Evolutionary conservation across 2,329 filamentous ascomycete species (phyloP).

Genomic region (Xylariales sp.): DNA sequence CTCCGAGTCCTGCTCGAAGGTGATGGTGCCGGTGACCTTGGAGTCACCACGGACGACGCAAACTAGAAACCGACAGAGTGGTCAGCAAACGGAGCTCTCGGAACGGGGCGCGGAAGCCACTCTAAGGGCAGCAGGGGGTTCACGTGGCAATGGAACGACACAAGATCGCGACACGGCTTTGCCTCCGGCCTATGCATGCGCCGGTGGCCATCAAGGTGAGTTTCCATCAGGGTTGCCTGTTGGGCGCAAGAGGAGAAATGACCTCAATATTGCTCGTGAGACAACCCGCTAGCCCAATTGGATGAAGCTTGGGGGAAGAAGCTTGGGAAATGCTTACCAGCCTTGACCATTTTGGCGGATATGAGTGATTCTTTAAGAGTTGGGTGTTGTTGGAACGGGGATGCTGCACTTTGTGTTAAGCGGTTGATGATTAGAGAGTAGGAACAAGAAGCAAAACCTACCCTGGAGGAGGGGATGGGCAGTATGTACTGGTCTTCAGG

Average conservation of each 20-base stretch:
- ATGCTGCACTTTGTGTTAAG: too few relatives aligned
- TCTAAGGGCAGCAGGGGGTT: constrained; percentile 16
- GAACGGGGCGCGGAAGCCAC: too few relatives aligned
- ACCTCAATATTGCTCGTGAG: constrained; percentile 55
- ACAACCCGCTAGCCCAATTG: constrained; percentile 19
- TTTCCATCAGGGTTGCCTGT: constrained; percentile 41
- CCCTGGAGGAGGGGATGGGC: too few relatives aligned
- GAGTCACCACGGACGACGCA: constrained; percentile 97
- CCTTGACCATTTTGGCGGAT: constrained; percentile 93
- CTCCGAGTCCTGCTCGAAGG: constrained; percentile 90
- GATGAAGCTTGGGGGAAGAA: constrained; percentile 17
- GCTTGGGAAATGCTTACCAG: constrained; percentile 33
- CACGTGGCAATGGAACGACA: constrained; percentile 8
- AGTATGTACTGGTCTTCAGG: neutral
- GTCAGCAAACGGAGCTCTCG: constrained; percentile 18
- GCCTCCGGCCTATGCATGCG: too few relatives aligned
- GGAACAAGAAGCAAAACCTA: constrained; percentile 1
- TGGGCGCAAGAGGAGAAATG: constrained; percentile 36
- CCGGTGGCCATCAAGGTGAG: constrained; percentile 23
- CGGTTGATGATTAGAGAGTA: neutral
- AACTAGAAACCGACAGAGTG: constrained; percentile 51
- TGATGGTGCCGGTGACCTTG: constrained; percentile 88
- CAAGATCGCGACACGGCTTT: too few relatives aligned
- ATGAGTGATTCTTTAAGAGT: constrained; percentile 19
- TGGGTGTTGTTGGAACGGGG: constrained; percentile 6